A percentile compares a stretch with the other conserved stretches of the same genome.
Evolutionary conservation across 1,139 yeast genomes (phyloP).

Genomic region (Candida sanyaensis): DNA sequence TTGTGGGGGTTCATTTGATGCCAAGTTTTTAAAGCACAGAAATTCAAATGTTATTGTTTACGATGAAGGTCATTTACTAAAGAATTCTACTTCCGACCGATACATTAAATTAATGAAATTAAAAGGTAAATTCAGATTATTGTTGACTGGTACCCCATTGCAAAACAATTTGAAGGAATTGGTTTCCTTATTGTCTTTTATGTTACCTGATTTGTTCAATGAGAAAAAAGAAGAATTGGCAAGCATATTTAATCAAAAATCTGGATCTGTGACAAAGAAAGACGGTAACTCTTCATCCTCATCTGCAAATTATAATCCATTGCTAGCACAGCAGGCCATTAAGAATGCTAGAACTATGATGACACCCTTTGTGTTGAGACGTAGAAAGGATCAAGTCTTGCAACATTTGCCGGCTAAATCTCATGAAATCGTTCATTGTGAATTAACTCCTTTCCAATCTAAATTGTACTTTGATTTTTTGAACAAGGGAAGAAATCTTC

Average conservation of each 20-base stretch:
- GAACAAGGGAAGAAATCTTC: constrained; percentile 44
- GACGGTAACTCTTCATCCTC: background rate
- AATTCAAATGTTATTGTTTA: constrained; percentile 86
- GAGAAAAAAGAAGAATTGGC: constrained; percentile 83
- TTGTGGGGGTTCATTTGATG: constrained; percentile 81
- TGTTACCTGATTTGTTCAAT: constrained; percentile 83
- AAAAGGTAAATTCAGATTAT: constrained; percentile 74
- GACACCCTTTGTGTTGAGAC: constrained; percentile 94
- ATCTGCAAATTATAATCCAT: constrained; percentile 70
- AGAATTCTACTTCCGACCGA: constrained; percentile 86
- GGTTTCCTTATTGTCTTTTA: constrained; percentile 81
- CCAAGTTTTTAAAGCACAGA: constrained; percentile 70
- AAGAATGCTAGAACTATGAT: constrained; percentile 94
- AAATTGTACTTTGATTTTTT: constrained; percentile 63
- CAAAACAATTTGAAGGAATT: constrained; percentile 84
- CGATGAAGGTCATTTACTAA: constrained; percentile 97
- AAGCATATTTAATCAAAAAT: constrained; percentile 77
- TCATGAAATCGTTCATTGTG: constrained; percentile 66
- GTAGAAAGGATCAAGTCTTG: constrained; percentile 89
- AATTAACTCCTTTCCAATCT: constrained; percentile 57
- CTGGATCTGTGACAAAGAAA: constrained; percentile 42
- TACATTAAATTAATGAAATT: constrained; percentile 83
- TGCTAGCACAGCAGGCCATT: constrained; percentile 88
- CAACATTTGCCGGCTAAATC: constrained; percentile 81
- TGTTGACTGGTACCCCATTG: constrained; percentile 85